Evolutionary conservation across 345 rosid species (phyloP).

Genomic region (Brassica napus): DNA sequence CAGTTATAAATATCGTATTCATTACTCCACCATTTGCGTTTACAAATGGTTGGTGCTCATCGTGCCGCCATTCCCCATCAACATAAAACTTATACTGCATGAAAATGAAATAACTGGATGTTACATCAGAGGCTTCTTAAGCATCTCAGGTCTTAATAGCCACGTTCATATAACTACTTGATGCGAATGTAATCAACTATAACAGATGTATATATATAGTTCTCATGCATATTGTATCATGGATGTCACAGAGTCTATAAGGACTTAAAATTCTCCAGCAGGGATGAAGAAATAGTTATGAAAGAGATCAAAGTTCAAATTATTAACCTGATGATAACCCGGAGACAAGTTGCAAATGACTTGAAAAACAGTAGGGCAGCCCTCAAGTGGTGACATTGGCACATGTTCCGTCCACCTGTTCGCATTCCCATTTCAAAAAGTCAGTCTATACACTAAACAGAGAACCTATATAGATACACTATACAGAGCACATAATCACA

Average conservation of each 20-base stretch:
- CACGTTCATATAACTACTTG: neutral
- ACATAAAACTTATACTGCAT: conserved; percentile 86
- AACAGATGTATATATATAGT: conserved; percentile 10
- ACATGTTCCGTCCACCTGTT: conserved; percentile 74
- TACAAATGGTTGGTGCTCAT: conserved; percentile 67
- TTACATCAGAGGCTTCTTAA: conserved; percentile 29
- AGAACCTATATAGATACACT: neutral
- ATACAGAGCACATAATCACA: neutral
- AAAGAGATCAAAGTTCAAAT: conserved; percentile 6
- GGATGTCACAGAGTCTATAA: neutral
- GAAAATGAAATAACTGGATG: conserved; percentile 32
- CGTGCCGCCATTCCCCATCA: conserved; percentile 94
- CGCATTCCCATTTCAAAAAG: conserved; percentile 28
- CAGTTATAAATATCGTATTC: conserved; percentile 62
- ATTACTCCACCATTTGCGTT: conserved; percentile 62
- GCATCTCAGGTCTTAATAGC: neutral
- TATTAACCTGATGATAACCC: conserved; percentile 74
- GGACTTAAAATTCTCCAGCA: conserved; percentile 5
- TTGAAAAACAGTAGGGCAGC: conserved; percentile 77
- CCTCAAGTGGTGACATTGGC: conserved; percentile 80
- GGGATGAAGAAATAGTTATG: conserved; percentile 11
- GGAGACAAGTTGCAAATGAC: conserved; percentile 67
- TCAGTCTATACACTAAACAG: conserved; percentile 25
- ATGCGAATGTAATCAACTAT: conserved; percentile 2
- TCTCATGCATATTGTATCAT: conserved; percentile 22